Evolutionary conservation across 1,284 basidiomycete genomes (phyloP), one percentile per base, ranked within the genome.

Genomic region (Boletus calvinii): DNA sequence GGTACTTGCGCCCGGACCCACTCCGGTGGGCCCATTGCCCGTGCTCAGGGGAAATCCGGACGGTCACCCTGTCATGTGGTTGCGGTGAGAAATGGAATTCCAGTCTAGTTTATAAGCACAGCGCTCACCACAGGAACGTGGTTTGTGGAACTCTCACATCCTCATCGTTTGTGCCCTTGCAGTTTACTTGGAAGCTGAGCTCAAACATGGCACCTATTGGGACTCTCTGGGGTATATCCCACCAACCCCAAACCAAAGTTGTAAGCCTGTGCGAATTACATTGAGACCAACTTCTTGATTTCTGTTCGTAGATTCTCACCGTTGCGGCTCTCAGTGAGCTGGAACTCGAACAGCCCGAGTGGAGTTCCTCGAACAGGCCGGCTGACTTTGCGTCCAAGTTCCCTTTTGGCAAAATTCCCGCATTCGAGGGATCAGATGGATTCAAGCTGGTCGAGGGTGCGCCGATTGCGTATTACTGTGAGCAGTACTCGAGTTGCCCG

Each of bases 381-480:
- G 59, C 62, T 6, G 76, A 75, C 57, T 77, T 73, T 67, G 59
- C 73, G 48, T 59, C 67, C 53, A 77, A 78, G 63, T 78, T 75
- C 66, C 72, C 73, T 29, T 58, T 69, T 54, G 77, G 72, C 44
- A 74, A 75, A 70, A 65, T 80, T 55, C 83, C 82, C 37, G 72
- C 71, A 38, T 78, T 84, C 57, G 77, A 79, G 68, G 69, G 63
- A 52, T 58, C 68, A 34, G 77, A 81, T 58, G 80, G 79, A 55
- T 73, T 76, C 65, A 64, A 63, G 59, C 66, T 84, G 54, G 69
- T 69, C 55, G 81, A 85, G 73, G 70, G 70, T 38, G 65, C 70
- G 52, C 76, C 82, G 59, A 82, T 84, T 62, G 76, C 80, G 26
- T 74, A 72, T 58, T 81, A 82, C 69, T 66, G 81, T 84, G 13